phyloP scores from a whole-genome alignment of 139 green algal genomes.

The Asterochloris erici region DNA sequence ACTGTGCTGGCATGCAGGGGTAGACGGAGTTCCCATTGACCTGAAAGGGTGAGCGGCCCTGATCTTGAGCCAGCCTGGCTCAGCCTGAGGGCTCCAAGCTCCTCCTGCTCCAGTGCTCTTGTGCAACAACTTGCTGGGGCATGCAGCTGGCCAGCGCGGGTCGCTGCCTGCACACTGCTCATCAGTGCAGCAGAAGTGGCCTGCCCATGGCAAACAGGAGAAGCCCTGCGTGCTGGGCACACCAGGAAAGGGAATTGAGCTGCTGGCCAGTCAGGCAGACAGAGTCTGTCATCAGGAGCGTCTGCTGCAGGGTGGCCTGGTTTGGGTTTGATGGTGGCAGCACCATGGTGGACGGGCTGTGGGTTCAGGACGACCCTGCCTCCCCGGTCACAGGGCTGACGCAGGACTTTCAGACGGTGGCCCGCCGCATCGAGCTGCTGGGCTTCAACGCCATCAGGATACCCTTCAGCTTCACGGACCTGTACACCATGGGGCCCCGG shows the following conservation, averaged over 20 bases:
- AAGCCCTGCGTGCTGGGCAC: slow-evolving; percentile 10
- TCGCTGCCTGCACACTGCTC: too few relatives aligned
- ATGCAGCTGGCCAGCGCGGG: too few relatives aligned
- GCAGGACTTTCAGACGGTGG: slow-evolving; percentile 36
- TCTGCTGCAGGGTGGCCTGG: slow-evolving; percentile 4
- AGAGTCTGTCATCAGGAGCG: too few relatives aligned
- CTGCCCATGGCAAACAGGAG: too few relatives aligned
- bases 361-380: slow-evolving; percentile 13
- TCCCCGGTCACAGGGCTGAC: not conserved
- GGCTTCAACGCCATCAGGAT: slow-evolving; percentile 52
- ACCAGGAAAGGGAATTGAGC: slow-evolving; percentile 14
- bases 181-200: too few relatives aligned
- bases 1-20: too few relatives aligned
- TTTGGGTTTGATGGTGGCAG: slow-evolving; percentile 29
- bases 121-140: too few relatives aligned
- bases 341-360: slow-evolving; percentile 27
- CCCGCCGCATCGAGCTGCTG: slow-evolving; percentile 46
- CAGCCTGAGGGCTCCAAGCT: too few relatives aligned
- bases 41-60: too few relatives aligned
- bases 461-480: slow-evolving; percentile 33
- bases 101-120: too few relatives aligned
- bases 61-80: too few relatives aligned
- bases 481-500: slow-evolving; percentile 14
- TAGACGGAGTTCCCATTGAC: too few relatives aligned
- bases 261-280: slow-evolving; percentile 10